phyloP scores from a whole-genome alignment of 345 rosid species.

The Psidium guajava region DNA sequence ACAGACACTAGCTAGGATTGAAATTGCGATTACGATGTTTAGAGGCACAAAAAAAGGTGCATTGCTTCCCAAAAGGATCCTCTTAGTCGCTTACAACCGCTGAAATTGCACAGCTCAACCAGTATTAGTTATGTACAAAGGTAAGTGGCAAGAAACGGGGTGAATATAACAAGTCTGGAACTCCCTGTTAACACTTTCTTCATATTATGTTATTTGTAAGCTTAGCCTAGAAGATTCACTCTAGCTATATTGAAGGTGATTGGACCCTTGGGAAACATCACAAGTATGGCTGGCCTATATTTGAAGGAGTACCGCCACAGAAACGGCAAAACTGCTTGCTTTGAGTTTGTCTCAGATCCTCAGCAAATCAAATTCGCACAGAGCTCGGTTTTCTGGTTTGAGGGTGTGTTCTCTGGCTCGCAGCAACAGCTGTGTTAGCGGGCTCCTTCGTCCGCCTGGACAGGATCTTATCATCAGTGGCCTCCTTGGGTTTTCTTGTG shows the following conservation, averaged over 20 bases:
- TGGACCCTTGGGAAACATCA: neutral
- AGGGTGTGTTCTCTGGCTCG: neutral
- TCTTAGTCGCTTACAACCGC: neutral
- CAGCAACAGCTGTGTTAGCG: neutral
- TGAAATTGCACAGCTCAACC: neutral
- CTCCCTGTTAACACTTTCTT: neutral
- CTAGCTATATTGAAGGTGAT: neutral
- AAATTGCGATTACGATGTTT: neutral
- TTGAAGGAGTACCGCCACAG: neutral
- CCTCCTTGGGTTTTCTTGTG: constrained; percentile 10
- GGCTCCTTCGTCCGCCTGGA: constrained; percentile 13
- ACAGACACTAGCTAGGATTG: neutral
- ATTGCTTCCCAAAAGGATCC: neutral
- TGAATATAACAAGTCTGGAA: neutral
- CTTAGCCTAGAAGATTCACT: neutral
- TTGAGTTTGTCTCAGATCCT: neutral
- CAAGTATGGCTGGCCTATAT: neutral
- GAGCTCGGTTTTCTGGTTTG: neutral
- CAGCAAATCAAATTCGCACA: neutral
- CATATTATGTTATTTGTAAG: neutral
- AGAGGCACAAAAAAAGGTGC: neutral
- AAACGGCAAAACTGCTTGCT: neutral
- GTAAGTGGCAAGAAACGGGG: neutral
- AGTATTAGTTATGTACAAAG: neutral
- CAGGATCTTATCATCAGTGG: constrained; percentile 3